Base-by-base conservation (phyloP, 805 yeast genomes). In the Lipomyces oligophaga region DNA sequence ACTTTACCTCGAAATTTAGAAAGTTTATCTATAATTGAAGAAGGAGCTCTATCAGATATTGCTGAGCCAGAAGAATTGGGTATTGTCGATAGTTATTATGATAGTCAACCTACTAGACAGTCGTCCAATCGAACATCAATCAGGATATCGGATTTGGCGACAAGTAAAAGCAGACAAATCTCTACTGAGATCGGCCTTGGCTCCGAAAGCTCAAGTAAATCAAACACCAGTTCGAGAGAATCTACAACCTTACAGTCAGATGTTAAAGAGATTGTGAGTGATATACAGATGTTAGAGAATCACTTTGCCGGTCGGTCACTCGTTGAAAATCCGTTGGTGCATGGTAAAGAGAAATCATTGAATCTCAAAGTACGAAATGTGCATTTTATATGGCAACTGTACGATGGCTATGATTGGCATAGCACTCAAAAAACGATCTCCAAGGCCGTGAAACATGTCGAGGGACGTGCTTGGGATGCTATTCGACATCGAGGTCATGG, bases 341-440 rank as follows among this genome's bases (percentile, higher is more conserved):
- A 60, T 24, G 52, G 44, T 6, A 22, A 26, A 20, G 22, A 32
- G 8, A 43, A 52, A 11, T 30, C 42, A 4, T 20, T 52, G 11
- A 41, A 34, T 13, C 30, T 56, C 13, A 46, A 41, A 30, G 40
- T 53, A 20, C 41, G 62, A 2, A 49, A 47, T 25, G 49, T 59
- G 21, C 56, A 47, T 13, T 38, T 63, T 3, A 47, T 58, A 7
- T 69, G 70, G 69, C 61, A 66, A 45, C 65, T 90, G 16, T 80
- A 76, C 62, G 98, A 93, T 67, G 99, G 99, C 0, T 93, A 81
- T 61, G 97, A 93, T 58, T 88, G 97, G 94, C 76, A 75, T 45
- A 77, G 78, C 34, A 87, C 97, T 0, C 73, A 95, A 47, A 71
- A 70, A 20, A 71, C 80, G 0, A 81, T 93, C 24, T 68, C 71